Conservation (phyloP, 352 stramenopile species). For the Pythium phragmitis region DNA sequence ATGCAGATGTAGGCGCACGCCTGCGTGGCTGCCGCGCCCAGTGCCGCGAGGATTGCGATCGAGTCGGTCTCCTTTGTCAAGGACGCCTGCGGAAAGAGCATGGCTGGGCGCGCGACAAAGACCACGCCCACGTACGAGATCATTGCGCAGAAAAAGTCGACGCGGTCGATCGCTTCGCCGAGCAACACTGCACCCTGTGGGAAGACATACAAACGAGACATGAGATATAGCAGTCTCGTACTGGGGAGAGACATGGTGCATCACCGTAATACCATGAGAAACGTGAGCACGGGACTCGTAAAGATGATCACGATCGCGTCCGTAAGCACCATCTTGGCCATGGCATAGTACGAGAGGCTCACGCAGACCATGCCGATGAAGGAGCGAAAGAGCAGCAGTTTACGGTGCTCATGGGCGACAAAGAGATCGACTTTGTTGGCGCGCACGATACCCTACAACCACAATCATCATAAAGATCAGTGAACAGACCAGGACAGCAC, state of each 20-base stretch:
- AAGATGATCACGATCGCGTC: conserved; percentile 72
- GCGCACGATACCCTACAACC: conserved; percentile 34
- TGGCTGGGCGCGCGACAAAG: conserved; percentile 51
- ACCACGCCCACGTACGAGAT: conserved; percentile 54
- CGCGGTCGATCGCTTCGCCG: conserved; percentile 42
- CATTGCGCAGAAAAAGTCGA: conserved; percentile 44
- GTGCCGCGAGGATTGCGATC: conserved; percentile 37
- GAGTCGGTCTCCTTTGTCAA: conserved; percentile 25
- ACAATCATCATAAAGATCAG: background rate
- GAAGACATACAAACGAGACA: background rate
- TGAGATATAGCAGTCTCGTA: background rate
- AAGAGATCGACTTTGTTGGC: conserved; percentile 38
- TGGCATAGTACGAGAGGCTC: conserved; percentile 55
- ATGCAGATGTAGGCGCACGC: conserved; percentile 53
- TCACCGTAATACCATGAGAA: conserved; percentile 40
- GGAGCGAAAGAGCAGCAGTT: conserved; percentile 49
- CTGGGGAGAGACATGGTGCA: background rate
- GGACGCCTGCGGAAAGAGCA: conserved; percentile 41
- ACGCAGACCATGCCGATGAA: conserved; percentile 53
- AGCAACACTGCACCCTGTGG: conserved; percentile 44
- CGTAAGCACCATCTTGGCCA: conserved; percentile 72
- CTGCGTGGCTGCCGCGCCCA: conserved; percentile 47
- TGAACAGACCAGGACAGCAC: background rate
- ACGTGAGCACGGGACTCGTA: conserved; percentile 59
- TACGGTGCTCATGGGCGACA: conserved; percentile 35